A percentile compares a stretch with the other conserved stretches of the same genome.
Conservation (phyloP, 345 rosid genomes). For the Dovyalis caffra region DNA sequence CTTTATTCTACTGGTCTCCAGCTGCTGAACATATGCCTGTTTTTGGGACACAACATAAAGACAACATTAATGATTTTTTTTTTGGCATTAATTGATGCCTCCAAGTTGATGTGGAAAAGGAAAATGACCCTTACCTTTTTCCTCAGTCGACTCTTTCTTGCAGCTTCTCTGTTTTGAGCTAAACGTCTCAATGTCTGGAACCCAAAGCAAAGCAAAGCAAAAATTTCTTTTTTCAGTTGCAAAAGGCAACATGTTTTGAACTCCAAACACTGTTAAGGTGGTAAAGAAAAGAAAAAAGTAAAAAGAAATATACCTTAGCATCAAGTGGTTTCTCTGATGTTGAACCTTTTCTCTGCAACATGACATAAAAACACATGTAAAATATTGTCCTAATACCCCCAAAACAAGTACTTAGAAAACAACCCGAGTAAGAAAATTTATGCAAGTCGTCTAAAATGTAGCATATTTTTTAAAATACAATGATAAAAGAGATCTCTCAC, state of each 20-base stretch:
- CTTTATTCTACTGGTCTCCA: conserved; percentile 88
- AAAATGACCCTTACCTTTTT: conserved; percentile 58
- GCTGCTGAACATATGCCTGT: conserved; percentile 97
- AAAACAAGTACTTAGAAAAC: neutral
- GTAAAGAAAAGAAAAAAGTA: conserved; percentile 1
- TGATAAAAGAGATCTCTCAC: conserved; percentile 24
- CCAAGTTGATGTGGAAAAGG: neutral
- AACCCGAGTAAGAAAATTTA: neutral
- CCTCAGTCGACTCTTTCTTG: conserved; percentile 93
- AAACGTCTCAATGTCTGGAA: conserved; percentile 90
- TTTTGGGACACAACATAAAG: conserved; percentile 11
- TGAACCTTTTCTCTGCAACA: conserved; percentile 77
- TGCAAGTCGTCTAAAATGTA: neutral
- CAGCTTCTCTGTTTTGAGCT: conserved; percentile 99
- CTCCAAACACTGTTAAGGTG: neutral
- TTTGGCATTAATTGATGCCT: neutral
- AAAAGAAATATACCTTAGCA: conserved; percentile 63
- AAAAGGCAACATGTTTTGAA: conserved; percentile 3
- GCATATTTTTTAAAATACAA: neutral
- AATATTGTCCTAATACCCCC: neutral
- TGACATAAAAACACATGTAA: conserved; percentile 13
- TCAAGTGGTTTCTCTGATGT: conserved; percentile 82
- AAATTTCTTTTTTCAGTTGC: neutral
- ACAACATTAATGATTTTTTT: neutral
- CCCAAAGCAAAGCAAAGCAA: neutral